Percentiles rank a stretch among this genome's conserved stretches.
phyloP scores from a whole-genome alignment of 2,329 filamentous ascomycete species.

The Leptographium procerum region DNA sequence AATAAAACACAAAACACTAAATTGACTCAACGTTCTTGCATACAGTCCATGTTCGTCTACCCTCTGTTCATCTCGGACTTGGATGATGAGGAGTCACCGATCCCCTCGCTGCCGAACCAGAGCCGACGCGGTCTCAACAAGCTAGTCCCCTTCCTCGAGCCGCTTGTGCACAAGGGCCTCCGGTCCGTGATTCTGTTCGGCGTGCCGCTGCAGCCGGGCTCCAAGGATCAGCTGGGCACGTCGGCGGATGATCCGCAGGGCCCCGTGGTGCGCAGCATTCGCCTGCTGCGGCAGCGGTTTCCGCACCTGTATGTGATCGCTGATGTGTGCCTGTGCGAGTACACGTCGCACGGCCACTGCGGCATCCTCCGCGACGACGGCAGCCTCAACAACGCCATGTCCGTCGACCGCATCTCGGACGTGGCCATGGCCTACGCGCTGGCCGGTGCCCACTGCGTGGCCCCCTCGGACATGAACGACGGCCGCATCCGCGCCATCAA shows the following conservation, averaged over 20 bases:
- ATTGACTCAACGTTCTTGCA: too few species aligned
- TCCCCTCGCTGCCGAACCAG: conserved; percentile 86
- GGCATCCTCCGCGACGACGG: conserved; percentile 91
- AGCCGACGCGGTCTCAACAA: conserved; percentile 80
- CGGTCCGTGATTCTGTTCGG: conserved; percentile 92
- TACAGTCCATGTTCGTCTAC: conserved; percentile 93
- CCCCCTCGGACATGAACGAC: conserved; percentile 98
- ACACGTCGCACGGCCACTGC: conserved; percentile 95
- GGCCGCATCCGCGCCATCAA: conserved; percentile 96
- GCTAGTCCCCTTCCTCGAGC: conserved; percentile 71
- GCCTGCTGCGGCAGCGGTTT: conserved; percentile 71
- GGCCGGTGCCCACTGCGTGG: conserved; percentile 91
- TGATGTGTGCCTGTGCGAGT: conserved; percentile 97
- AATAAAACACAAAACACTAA: too few species aligned
- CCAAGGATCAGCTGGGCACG: conserved; percentile 86
- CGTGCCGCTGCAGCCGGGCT: conserved; percentile 68
- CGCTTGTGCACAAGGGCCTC: conserved; percentile 80
- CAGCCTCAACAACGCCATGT: conserved; percentile 82
- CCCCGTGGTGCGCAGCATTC: conserved; percentile 80
- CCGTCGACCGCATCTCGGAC: conserved; percentile 88
- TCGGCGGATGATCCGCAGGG: conserved; percentile 86
- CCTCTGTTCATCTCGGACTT: conserved; percentile 93
- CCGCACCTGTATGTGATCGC: conserved; percentile 83
- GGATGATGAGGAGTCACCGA: conserved; percentile 81
- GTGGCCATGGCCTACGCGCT: conserved; percentile 97